These are phyloP conservation scores for Linnemannia elongata DNA, from an alignment of 192 early-diverging fungal genomes.

Conservation along the genomic window DNA sequence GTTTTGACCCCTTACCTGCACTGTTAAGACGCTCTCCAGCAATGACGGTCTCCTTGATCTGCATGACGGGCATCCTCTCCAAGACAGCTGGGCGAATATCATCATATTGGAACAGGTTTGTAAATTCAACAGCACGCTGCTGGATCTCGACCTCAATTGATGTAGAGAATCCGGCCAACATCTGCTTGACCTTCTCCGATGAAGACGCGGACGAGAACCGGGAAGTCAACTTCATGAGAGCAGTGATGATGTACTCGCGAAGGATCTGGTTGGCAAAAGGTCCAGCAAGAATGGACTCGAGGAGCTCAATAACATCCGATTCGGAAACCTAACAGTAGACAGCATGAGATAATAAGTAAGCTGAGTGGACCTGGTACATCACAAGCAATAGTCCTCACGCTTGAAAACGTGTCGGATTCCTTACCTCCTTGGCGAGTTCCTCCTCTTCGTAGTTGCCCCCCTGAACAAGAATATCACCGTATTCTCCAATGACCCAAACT, in stretches of 20 bases:
- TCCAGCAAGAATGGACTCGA: constrained; percentile 83
- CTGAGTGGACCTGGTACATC: neutral
- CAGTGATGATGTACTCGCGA: constrained; percentile 88
- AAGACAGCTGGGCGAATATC: constrained; percentile 82
- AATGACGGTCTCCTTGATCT: constrained; percentile 64
- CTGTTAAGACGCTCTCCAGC: constrained; percentile 50
- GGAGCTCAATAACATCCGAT: constrained; percentile 77
- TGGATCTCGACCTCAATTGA: constrained; percentile 94
- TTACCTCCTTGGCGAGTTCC: constrained; percentile 68
- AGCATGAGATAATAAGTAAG: neutral
- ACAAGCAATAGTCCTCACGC: neutral
- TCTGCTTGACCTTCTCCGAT: constrained; percentile 65
- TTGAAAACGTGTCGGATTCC: neutral
- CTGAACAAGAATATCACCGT: constrained; percentile 89
- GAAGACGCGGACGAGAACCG: constrained; percentile 74
- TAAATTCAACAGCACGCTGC: constrained; percentile 94
- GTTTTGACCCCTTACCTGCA: constrained; percentile 14
- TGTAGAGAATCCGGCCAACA: constrained; percentile 72
- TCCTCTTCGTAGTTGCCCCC: constrained; percentile 79
- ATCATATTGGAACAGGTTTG: constrained; percentile 82
- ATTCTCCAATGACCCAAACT: constrained; percentile 97
- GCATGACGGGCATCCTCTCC: constrained; percentile 94
- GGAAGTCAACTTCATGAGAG: constrained; percentile 89
- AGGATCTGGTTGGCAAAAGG: constrained; percentile 84
- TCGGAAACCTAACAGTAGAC: constrained; percentile 70